Evolutionary conservation across 2,329 filamentous ascomycete genomes (phyloP).

Genomic region (Aspergillus japonicus): DNA sequence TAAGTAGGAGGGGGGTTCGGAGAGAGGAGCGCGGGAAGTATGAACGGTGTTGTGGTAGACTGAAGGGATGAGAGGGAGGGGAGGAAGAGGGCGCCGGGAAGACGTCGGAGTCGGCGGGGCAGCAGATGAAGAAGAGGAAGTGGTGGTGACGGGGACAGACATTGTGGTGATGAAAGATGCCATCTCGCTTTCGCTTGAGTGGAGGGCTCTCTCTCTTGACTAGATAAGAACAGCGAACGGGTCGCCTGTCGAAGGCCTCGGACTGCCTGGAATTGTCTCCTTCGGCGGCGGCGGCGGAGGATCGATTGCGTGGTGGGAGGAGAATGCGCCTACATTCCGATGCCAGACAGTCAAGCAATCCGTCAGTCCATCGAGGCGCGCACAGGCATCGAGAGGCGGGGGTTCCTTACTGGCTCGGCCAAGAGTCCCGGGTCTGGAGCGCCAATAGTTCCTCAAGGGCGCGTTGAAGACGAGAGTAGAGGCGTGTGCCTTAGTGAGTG

Average conservation of each 20-base stretch:
- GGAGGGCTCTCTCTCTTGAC: not conserved
- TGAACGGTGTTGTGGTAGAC: conserved; percentile 33
- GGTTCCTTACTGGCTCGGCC: not conserved
- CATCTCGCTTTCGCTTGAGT: conserved; percentile 48
- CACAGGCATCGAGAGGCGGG: not conserved
- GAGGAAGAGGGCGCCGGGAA: conserved; percentile 18
- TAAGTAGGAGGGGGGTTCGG: conserved; percentile 36
- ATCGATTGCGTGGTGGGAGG: conserved; percentile 4
- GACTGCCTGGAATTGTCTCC: not conserved
- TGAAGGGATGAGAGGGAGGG: conserved; percentile 26
- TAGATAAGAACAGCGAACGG: conserved; percentile 1
- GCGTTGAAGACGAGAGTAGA: not conserved
- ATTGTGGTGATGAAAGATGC: conserved; percentile 79
- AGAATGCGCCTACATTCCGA: conserved; percentile 14
- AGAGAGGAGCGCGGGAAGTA: conserved; percentile 28
- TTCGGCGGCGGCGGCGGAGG: not conserved
- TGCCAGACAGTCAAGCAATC: conserved; percentile 1
- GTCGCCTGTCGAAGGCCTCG: not conserved
- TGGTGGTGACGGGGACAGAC: conserved; percentile 57
- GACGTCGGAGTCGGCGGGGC: conserved; percentile 21
- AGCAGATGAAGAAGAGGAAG: conserved; percentile 28
- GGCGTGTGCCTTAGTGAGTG: not conserved
- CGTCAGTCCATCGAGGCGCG: not conserved
- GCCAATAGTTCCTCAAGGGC: not conserved
- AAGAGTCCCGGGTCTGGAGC: not conserved